phyloP scores from a whole-genome alignment of 495 filamentous ascomycete species.

The Penicillium antarcticum region DNA sequence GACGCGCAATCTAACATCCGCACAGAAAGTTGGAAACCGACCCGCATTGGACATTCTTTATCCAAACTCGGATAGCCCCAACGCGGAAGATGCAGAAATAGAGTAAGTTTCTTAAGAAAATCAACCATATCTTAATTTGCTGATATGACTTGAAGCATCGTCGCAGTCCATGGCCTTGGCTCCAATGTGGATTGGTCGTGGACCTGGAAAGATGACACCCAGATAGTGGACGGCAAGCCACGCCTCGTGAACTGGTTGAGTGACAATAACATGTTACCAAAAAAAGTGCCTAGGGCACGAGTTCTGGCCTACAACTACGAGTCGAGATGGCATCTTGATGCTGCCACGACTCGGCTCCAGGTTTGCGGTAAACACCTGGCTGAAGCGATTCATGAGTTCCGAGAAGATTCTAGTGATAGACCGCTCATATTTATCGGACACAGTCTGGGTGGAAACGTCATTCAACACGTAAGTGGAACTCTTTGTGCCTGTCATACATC shows the following conservation, averaged over 20 bases:
- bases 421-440: constrained; percentile 1
- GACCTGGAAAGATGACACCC: constrained; percentile 1
- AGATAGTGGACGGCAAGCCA: neutral
- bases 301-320: constrained; percentile 1
- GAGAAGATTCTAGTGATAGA: neutral
- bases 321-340: constrained; percentile 1
- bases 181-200: constrained; percentile 3
- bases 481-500: no score
- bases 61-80: neutral
- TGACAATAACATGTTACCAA: neutral
- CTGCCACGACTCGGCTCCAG: neutral
- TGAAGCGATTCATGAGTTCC: neutral
- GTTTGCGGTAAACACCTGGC: neutral
- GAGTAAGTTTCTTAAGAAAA: neutral
- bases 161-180: constrained; percentile 2
- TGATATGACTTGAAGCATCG: neutral
- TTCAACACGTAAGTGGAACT: neutral
- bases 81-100: neutral
- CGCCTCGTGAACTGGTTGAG: constrained; percentile 2
- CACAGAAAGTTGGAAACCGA: neutral
- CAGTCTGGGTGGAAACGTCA: constrained; percentile 1
- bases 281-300: neutral
- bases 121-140: neutral
- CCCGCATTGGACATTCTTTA: neutral
- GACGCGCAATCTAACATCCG: neutral